These are phyloP conservation scores for Fraxinus velutina DNA, from an alignment of 305 asterid genomes.

Conservation along the genomic window DNA sequence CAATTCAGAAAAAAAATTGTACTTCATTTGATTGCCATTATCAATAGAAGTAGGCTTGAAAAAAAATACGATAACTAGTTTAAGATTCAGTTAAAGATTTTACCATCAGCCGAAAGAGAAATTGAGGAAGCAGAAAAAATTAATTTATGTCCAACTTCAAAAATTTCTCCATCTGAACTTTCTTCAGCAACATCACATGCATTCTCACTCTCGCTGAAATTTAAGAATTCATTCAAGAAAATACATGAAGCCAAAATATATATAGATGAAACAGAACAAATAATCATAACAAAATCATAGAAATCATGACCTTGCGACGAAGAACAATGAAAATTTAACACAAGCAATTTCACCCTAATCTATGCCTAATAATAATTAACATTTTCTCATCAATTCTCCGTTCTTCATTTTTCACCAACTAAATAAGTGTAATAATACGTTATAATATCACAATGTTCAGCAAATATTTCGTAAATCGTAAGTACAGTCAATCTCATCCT, in stretches of 20 bases:
- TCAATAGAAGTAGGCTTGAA: neutral
- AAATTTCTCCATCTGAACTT: constrained; percentile 46
- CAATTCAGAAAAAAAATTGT: neutral
- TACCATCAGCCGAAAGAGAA: constrained; percentile 71
- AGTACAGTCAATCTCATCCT: neutral
- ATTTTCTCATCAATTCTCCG: neutral
- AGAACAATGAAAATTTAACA: neutral
- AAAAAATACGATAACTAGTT: neutral
- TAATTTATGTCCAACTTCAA: constrained; percentile 52
- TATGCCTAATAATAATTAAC: neutral
- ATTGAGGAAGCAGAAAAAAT: constrained; percentile 68
- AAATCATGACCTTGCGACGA: neutral
- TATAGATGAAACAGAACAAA: neutral
- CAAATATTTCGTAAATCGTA: neutral
- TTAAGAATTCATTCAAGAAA: constrained; percentile 7
- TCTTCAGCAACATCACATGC: constrained; percentile 38
- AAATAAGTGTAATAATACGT: neutral
- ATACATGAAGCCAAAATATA: neutral
- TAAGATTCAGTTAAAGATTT: neutral
- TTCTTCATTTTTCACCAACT: neutral
- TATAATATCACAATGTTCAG: neutral
- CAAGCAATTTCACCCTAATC: neutral
- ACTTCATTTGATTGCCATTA: neutral
- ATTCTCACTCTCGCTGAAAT: constrained; percentile 46
- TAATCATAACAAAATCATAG: neutral